Percentiles rank a stretch among this genome's conserved stretches.
phyloP scores from a whole-genome alignment of 768 basidiomycete genomes.

The Podaxis pistillaris region DNA sequence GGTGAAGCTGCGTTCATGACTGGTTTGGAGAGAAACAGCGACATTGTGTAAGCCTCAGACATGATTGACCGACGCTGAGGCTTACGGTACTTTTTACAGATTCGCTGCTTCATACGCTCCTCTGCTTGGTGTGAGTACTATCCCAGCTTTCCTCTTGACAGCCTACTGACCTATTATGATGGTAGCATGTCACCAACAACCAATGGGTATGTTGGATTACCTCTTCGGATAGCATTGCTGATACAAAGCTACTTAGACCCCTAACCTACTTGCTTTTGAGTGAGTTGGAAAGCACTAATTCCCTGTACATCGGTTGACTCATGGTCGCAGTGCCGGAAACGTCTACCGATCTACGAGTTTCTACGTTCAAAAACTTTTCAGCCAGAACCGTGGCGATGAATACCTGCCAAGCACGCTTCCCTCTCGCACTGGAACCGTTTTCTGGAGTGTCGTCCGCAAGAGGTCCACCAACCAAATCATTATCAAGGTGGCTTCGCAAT shows the following conservation, averaged over 20 bases:
- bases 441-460: constrained; percentile 59
- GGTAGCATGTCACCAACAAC: constrained; percentile 47
- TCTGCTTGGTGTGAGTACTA: constrained; percentile 41
- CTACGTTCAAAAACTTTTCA: constrained; percentile 66
- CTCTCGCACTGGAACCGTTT: constrained; percentile 40
- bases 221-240: not conserved
- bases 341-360: constrained; percentile 64
- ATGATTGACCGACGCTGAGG: not conserved
- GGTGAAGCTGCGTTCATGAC: constrained; percentile 72
- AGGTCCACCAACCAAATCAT: constrained; percentile 40
- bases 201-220: constrained; percentile 47
- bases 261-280: constrained; percentile 63
- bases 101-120: constrained; percentile 65
- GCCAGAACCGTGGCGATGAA: constrained; percentile 56
- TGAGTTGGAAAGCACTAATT: constrained; percentile 19
- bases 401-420: constrained; percentile 67
- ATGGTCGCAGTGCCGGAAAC: constrained; percentile 39
- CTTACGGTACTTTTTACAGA: constrained; percentile 35
- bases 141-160: not conserved
- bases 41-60: constrained; percentile 30
- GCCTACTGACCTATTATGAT: constrained; percentile 5
- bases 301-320: not conserved
- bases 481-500: constrained; percentile 50
- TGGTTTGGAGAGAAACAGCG: constrained; percentile 52
- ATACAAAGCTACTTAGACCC: constrained; percentile 36